A percentile compares a stretch with the other conserved stretches of the same genome.
Evolutionary conservation across 2,329 filamentous ascomycete species (phyloP).

Genomic region (Aspergillus quadrilineatus): DNA sequence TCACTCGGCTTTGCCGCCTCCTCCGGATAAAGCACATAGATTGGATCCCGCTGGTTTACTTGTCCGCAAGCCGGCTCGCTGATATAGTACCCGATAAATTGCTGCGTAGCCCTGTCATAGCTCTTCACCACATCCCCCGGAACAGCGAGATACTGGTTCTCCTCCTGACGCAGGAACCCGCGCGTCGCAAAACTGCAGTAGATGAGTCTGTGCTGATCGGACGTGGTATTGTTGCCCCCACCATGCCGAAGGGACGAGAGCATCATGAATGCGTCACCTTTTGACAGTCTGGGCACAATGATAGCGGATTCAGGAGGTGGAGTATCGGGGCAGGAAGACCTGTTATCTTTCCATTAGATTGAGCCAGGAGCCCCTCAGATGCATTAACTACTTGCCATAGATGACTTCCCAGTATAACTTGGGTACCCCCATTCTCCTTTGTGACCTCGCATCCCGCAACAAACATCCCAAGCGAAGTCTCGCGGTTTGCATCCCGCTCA

Average conservation of each 20-base stretch:
- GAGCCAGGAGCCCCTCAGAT: too few relatives aligned
- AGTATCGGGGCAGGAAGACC: slow-evolving; percentile 5
- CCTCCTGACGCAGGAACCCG: slow-evolving; percentile 39
- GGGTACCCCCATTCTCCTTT: slow-evolving; percentile 32
- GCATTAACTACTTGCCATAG: slow-evolving; percentile 16
- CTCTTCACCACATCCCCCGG: slow-evolving; percentile 11
- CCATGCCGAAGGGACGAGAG: slow-evolving; percentile 37
- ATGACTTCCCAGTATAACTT: slow-evolving; percentile 31
- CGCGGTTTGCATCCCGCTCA: slow-evolving; percentile 17
- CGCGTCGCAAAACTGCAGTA: slow-evolving; percentile 35
- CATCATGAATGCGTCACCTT: slow-evolving; percentile 41
- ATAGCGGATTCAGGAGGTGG: slow-evolving; percentile 21
- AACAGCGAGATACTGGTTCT: slow-evolving; percentile 40
- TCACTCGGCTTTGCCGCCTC: background rate
- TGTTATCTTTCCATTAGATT: background rate
- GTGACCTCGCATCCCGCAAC: slow-evolving; percentile 27
- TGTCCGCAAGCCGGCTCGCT: slow-evolving; percentile 18
- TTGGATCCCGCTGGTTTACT: slow-evolving; percentile 14
- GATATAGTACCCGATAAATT: slow-evolving; percentile 21
- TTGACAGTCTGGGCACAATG: slow-evolving; percentile 32
- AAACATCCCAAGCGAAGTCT: slow-evolving; percentile 24
- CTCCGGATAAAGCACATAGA: slow-evolving; percentile 10
- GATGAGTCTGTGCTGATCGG: slow-evolving; percentile 33
- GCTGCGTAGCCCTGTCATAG: slow-evolving; percentile 17
- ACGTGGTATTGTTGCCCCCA: slow-evolving; percentile 33